Evolutionary conservation across 805 yeast species (phyloP), one percentile per base, ranked within the genome.

Genomic region (Naumovozyma dairenensis): DNA sequence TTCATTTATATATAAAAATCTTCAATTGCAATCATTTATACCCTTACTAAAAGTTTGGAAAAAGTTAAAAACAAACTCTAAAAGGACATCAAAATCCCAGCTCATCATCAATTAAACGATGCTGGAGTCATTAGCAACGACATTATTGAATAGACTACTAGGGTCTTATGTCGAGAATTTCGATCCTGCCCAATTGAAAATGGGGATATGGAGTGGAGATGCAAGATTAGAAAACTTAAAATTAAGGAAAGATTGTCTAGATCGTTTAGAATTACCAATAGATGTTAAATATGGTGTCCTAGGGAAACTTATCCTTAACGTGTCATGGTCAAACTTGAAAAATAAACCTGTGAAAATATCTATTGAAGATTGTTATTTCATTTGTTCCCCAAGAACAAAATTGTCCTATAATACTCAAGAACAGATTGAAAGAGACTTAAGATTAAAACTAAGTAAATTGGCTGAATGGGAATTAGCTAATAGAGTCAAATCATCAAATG

Each of bases 121-220:
- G 63, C 48, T 58, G 39, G 63, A 58, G 37, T 58, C 63, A 1
- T 40, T 58, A 33, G 62, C 60, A 21, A 61, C 63, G 4, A 53
- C 54, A 14, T 38, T 58, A 18, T 37, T 58, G 27, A 58, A 58
- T 35, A 42, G 59, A 31, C 34, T 58, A 25, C 35, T 58, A 28
- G 63, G 63, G n/a, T 51, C 63, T 1, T 85, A 86, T 56, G 86
- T 89, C 31, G 94, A 93, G 60, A 83, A 93, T 59, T 92, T 92
- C 57, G 98, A 92, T 61, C 86, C 97, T 13, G 83, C 82, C 45
- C 96, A 92, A 52, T 64, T 92, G 49, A 87, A 92, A 48, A 87
- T 92, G 35, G 98, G 97, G 4, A 86, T 92, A 21, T 87, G 97
- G 95, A 75, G 86, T 49, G 99, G 99, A 24, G 97, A 92, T 64